Conservation (phyloP, 2,329 filamentous ascomycete genomes). For the Fusarium marasasianum region DNA sequence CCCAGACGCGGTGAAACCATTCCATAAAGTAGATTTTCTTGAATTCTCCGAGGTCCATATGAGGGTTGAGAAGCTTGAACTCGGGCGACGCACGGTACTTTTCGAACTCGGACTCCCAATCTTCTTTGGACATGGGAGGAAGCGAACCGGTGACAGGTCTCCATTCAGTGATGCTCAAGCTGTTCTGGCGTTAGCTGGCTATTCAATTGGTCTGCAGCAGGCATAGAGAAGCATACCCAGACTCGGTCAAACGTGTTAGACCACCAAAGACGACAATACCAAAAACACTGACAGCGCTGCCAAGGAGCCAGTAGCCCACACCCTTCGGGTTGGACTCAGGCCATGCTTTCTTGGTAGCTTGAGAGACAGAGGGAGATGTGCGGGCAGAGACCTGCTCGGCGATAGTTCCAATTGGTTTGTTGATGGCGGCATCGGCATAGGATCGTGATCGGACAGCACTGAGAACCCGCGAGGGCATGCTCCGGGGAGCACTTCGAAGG, state of each 20-base stretch:
- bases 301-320: slow-evolving; percentile 92
- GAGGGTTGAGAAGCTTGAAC: slow-evolving; percentile 89
- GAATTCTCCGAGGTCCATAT: slow-evolving; percentile 93
- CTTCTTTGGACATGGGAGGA: slow-evolving; percentile 78
- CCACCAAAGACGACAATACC: slow-evolving; percentile 97
- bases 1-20: slow-evolving; percentile 96
- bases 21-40: slow-evolving; percentile 99
- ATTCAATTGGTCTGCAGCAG: not conserved
- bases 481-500: slow-evolving; percentile 48
- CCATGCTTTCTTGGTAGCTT: slow-evolving; percentile 53
- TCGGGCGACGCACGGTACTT: slow-evolving; percentile 95
- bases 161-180: slow-evolving; percentile 99
- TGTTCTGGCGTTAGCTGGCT: slow-evolving; percentile 48
- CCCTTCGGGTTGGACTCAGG: slow-evolving; percentile 75
- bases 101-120: slow-evolving; percentile 93
- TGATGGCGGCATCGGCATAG: slow-evolving; percentile 49
- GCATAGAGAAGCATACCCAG: slow-evolving; percentile 70
- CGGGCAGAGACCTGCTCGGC: slow-evolving; percentile 40
- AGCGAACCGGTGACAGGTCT: slow-evolving; percentile 92
- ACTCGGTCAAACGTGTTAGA: slow-evolving; percentile 92
- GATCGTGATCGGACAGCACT: slow-evolving; percentile 52
- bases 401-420: slow-evolving; percentile 43
- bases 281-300: slow-evolving; percentile 91
- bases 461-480: slow-evolving; percentile 52
- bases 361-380: slow-evolving; percentile 34